Conservation (phyloP, 1,284 basidiomycete genomes). For the Hymenochaete sp. region DNA sequence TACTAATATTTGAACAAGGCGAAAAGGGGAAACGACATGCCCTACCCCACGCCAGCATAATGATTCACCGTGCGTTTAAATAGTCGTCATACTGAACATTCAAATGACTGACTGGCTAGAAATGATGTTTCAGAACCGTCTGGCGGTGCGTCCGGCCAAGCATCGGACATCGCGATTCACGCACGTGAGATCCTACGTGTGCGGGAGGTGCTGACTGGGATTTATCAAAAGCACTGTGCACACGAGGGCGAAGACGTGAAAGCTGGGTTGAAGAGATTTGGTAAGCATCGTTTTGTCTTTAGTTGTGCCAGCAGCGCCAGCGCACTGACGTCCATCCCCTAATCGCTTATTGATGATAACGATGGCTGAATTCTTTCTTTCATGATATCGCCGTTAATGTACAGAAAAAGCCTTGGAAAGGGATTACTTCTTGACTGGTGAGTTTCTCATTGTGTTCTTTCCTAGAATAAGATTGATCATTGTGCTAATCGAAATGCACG, state of each 20-base stretch:
- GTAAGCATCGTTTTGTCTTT: constrained; percentile 36
- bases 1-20: constrained; percentile 29
- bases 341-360: constrained; percentile 13
- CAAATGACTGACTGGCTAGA: neutral
- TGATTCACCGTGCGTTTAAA: constrained; percentile 82
- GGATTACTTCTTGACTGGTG: constrained; percentile 91
- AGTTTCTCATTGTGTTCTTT: constrained; percentile 21
- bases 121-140: constrained; percentile 71
- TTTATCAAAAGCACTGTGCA: constrained; percentile 77
- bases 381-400: no score
- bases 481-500: neutral
- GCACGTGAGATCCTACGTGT: constrained; percentile 89
- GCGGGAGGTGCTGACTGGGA: constrained; percentile 69
- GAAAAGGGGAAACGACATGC: constrained; percentile 83
- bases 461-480: neutral
- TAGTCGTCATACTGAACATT: constrained; percentile 10
- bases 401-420: constrained; percentile 81
- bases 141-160: constrained; percentile 87
- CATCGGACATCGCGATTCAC: constrained; percentile 89
- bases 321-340: no score
- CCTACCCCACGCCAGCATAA: constrained; percentile 86
- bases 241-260: constrained; percentile 55
- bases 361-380: no score
- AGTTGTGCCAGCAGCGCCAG: constrained; percentile 4
- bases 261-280: constrained; percentile 66